Conservation (phyloP, 2,329 filamentous ascomycete genomes). For the Chaetomiaceae sp. region DNA sequence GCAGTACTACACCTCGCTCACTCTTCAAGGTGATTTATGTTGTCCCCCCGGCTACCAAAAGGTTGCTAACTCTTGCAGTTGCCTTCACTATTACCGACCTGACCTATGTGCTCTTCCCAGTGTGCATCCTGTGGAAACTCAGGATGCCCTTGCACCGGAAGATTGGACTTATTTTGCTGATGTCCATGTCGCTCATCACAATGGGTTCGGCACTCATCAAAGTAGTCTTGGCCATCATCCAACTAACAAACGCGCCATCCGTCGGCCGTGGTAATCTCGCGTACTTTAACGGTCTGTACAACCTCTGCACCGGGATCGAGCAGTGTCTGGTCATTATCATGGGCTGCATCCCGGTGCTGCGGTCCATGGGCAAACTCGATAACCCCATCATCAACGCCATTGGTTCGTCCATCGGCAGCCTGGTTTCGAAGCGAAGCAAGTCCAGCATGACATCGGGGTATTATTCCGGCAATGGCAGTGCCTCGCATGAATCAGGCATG, state of each 20-base stretch:
- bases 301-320: not conserved
- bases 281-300: not conserved
- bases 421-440: not conserved
- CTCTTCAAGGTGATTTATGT: not conserved
- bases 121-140: not conserved
- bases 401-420: not conserved
- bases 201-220: not conserved
- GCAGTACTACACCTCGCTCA: not conserved
- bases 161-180: not conserved
- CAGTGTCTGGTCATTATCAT: not conserved
- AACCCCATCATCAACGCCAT: not conserved
- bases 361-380: not conserved
- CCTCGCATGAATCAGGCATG: not conserved
- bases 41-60: too few species aligned
- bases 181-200: not conserved
- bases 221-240: not conserved
- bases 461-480: not conserved
- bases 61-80: not conserved
- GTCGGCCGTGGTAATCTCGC: not conserved
- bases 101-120: not conserved
- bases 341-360: not conserved
- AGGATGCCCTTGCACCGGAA: not conserved
- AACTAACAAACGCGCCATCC: not conserved
- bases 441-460: not conserved
- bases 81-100: not conserved